These are phyloP conservation scores for Eucalyptus polybractea DNA, from an alignment of 345 rosid genomes.

Conservation along the genomic window DNA sequence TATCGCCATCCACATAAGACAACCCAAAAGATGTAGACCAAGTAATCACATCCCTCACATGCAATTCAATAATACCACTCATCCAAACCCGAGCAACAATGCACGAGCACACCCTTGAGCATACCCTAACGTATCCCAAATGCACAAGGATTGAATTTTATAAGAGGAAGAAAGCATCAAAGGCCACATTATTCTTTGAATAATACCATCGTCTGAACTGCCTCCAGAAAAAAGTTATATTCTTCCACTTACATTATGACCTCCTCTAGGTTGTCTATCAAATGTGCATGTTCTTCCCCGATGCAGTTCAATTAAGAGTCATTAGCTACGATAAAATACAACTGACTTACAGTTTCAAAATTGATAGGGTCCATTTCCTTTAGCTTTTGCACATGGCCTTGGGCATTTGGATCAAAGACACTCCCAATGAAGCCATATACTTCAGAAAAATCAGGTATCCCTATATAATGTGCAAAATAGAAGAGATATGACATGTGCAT, in stretches of 20 bases:
- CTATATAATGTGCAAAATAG: constrained; percentile 15
- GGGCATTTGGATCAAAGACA: constrained; percentile 69
- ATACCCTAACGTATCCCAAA: not conserved
- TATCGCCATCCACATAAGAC: not conserved
- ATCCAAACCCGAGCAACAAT: not conserved
- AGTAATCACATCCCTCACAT: not conserved
- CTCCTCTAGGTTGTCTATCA: not conserved
- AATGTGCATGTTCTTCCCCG: not conserved
- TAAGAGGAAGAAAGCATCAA: not conserved
- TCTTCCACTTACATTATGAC: not conserved
- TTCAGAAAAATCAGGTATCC: constrained; percentile 81
- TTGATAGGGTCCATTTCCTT: constrained; percentile 97
- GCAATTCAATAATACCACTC: not conserved
- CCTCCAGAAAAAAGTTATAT: not conserved
- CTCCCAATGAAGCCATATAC: constrained; percentile 90
- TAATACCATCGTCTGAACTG: not conserved
- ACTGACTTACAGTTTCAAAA: constrained; percentile 72
- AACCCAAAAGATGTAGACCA: not conserved
- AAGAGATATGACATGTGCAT: not conserved
- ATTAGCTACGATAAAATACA: not conserved
- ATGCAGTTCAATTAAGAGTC: not conserved
- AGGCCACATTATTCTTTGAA: not conserved
- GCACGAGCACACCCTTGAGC: not conserved
- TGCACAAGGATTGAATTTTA: not conserved
- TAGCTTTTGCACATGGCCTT: constrained; percentile 67